phyloP scores from a whole-genome alignment of 78 protist genomes.

The Dictyostelium firmibasis region DNA sequence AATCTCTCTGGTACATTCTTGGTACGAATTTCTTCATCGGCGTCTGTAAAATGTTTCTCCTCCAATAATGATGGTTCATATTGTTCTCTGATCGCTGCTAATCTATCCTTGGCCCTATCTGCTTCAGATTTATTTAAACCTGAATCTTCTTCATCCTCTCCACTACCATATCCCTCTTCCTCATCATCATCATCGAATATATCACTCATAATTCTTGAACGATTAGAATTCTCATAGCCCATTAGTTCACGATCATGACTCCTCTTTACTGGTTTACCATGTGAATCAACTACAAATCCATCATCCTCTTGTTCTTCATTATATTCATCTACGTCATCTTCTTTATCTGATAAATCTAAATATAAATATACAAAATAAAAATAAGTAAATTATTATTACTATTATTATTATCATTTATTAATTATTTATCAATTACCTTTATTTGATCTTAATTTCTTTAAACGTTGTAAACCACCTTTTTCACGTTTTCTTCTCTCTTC shows the following conservation, averaged over 20 bases:
- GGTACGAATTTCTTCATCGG: conserved; percentile 73
- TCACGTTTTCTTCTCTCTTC: conserved; percentile 13
- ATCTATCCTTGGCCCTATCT: conserved; percentile 13
- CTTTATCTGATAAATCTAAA: conserved; percentile 8
- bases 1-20: conserved; percentile 74
- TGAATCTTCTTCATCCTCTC: not conserved
- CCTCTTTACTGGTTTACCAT: not conserved
- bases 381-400: not conserved
- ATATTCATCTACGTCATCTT: not conserved
- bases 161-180: conserved; percentile 1
- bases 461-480: not conserved
- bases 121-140: conserved; percentile 7
- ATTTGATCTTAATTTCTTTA: conserved; percentile 24
- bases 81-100: conserved; percentile 63
- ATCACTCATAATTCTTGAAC: not conserved
- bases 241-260: not conserved
- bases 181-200: conserved; percentile 35
- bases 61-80: conserved; percentile 74
- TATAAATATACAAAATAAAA: not conserved
- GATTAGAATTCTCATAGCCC: not conserved
- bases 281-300: conserved; percentile 20
- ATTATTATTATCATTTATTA: not conserved
- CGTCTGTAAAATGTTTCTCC: conserved; percentile 78
- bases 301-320: conserved; percentile 22
- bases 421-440: conserved; percentile 13